Conservation (phyloP, 257 asterid genomes). For the Nyctanthes arbortristis region DNA sequence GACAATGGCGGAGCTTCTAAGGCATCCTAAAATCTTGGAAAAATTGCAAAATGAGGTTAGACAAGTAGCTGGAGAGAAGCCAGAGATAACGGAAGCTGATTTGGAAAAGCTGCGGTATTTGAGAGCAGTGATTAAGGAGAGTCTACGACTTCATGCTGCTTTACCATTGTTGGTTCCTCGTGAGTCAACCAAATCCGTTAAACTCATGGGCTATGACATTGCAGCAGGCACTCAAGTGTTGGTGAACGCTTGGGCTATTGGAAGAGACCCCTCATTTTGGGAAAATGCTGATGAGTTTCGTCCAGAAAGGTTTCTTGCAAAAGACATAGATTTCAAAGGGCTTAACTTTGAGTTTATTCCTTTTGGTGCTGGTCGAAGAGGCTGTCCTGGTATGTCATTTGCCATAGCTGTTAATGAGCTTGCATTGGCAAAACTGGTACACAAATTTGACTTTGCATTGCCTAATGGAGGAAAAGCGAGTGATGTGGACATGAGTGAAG, state of each 20-base stretch:
- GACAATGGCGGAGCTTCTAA: conserved; percentile 50
- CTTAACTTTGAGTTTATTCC: conserved; percentile 36
- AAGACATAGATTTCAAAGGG: conserved; percentile 19
- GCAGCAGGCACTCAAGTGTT: conserved; percentile 35
- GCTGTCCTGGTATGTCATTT: conserved; percentile 37
- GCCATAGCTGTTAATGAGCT: conserved; percentile 27
- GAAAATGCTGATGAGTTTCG: conserved; percentile 38
- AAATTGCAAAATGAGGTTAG: conserved; percentile 38
- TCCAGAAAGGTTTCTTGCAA: conserved; percentile 41
- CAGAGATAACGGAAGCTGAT: too few relatives aligned
- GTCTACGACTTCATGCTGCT: conserved; percentile 35
- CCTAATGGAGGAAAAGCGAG: conserved; percentile 18
- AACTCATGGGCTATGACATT: neutral
- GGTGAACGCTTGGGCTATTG: too few relatives aligned
- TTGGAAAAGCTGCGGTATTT: too few relatives aligned
- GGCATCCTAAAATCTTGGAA: conserved; percentile 27
- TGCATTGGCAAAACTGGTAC: too few relatives aligned
- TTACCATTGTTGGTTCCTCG: conserved; percentile 33
- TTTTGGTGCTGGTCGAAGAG: conserved; percentile 39
- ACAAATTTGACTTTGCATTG: conserved; percentile 27
- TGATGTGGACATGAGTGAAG: conserved; percentile 28
- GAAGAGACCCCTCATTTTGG: conserved; percentile 40
- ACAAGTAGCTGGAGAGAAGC: too few relatives aligned
- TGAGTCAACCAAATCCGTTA: conserved; percentile 26
- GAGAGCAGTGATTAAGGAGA: too few relatives aligned